Conservation (phyloP, 257 asterid species). For the Solanum pinnatisectum region DNA sequence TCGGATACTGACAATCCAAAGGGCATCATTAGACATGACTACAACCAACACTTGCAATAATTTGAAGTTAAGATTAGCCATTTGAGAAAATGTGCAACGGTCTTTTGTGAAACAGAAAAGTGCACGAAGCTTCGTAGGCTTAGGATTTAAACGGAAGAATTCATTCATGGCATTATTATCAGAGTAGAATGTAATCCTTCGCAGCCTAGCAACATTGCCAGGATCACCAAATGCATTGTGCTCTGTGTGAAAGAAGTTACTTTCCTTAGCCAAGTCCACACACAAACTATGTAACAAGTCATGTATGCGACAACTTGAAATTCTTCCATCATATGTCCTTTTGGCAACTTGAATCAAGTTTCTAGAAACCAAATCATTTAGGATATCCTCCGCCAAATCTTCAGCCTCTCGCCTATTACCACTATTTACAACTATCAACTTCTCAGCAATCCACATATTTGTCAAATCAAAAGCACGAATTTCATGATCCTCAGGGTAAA, state of each 20-base stretch:
- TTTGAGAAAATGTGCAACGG: no score
- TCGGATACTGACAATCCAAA: not conserved
- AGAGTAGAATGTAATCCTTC: not conserved
- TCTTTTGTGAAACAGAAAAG: not conserved
- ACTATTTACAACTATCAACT: not conserved
- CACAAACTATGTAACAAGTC: not conserved
- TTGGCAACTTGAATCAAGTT: not conserved
- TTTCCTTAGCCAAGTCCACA: not conserved
- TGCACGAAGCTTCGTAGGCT: not conserved
- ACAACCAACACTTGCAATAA: not conserved
- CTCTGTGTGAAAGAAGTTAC: not conserved
- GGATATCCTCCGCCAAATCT: not conserved
- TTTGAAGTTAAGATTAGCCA: not conserved
- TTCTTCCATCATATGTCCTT: not conserved
- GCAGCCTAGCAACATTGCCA: not conserved
- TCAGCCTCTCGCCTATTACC: not conserved
- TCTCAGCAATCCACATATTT: not conserved
- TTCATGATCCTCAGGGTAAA: not conserved
- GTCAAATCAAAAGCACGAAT: not conserved
- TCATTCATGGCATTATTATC: not conserved
- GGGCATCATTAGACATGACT: not conserved
- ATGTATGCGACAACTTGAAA: not conserved
- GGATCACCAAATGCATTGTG: not conserved
- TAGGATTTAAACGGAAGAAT: no score
- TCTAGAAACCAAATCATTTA: not conserved